These are phyloP conservation scores for Paragyromitra xinjiangensis DNA, from an alignment of 495 filamentous ascomycete genomes.

Conservation along the genomic window DNA sequence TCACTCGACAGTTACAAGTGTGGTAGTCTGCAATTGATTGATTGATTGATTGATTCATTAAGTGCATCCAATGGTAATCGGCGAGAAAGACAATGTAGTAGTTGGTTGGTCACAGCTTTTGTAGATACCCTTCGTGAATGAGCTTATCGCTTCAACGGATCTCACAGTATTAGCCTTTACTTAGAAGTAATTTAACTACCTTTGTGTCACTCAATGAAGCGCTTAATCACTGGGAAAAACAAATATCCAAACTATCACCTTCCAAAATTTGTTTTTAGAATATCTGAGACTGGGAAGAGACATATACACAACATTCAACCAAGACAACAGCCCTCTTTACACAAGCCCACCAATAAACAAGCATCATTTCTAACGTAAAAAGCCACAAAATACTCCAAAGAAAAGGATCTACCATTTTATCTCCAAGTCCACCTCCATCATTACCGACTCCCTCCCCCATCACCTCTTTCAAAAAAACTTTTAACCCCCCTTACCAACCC, in stretches of 20 bases:
- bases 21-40: not conserved
- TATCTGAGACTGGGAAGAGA: not conserved
- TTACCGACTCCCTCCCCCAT: not conserved
- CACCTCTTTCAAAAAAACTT: not conserved
- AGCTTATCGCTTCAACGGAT: no score
- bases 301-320: not conserved
- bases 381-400: not conserved
- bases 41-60: not conserved
- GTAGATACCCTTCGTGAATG: no score
- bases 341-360: not conserved
- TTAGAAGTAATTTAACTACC: no score
- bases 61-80: not conserved
- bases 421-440: not conserved
- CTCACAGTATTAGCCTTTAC: no score
- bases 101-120: no score
- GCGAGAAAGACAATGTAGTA: not conserved
- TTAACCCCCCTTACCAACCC: conserved; percentile 6
- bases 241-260: no score
- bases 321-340: not conserved
- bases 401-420: conserved; percentile 5
- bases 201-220: no score
- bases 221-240: no score
- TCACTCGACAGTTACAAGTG: not conserved
- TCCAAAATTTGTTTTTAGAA: not conserved
- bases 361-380: not conserved